Base-by-base conservation (phyloP, 2,329 filamentous ascomycete species). In the Mariannaea sp. region DNA sequence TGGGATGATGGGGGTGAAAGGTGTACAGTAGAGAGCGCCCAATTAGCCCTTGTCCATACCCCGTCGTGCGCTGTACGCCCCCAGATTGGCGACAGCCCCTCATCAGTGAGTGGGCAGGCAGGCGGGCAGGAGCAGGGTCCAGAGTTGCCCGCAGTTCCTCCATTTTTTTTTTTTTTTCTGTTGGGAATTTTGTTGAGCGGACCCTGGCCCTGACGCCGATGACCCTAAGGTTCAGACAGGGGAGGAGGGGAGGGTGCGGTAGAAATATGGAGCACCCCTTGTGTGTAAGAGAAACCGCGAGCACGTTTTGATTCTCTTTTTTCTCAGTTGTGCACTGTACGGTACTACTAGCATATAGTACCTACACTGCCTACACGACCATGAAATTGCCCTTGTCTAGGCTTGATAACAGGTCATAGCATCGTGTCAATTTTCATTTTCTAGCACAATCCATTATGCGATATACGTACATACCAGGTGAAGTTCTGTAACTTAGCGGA, bases 181-280 rank as follows among this genome's bases (percentile, higher is more conserved):
- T 71, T 71, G 69, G 69, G 69, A 67, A 70, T 68, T 68, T 71
- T 71, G 69, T 71, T 71, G 69, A 65, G 62, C 49, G 56, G 62
- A 57, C 59, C 57, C 48, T 61, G 49, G 55, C 56, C 58, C 55
- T 61, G 55, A 54, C 55, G 54, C 52, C 41, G 46, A 52, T 30
- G 49, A 49, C 42, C 47, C 53, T 61, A 48, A 58, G 62, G 60
- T 57, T 60, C 49, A 40, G 41, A 43, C 8, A n/a, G 53, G 32
- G 51, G 53, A 53, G 30, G 17, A 26, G 41, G 39, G 42, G 38
- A 51, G 55, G 42, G 16, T 17, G 24, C 30, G 29, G n/a, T n/a
- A n/a, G 7, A 40, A 26, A 40, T 35, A 42, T 42, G 49, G 49
- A 42, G 49, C 22, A 20, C 24, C 8, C 20, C 8, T n/a, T n/a